Base-by-base conservation (phyloP, 2,329 filamentous ascomycete genomes). In the Didymella sp. region DNA sequence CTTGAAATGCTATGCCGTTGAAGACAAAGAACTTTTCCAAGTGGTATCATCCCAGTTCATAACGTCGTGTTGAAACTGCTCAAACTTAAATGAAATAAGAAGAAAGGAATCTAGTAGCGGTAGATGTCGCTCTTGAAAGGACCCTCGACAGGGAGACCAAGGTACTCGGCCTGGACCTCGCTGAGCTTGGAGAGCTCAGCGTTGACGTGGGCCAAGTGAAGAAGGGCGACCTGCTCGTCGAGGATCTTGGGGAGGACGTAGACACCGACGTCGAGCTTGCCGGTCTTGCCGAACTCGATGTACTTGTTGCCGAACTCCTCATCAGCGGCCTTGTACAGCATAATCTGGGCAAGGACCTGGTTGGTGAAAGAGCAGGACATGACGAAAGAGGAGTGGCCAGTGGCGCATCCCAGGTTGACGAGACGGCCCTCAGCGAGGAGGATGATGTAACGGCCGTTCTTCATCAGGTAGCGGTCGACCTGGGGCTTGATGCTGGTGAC, bases 291-390 rank as follows among this genome's bases (percentile, higher is more conserved):
- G 79, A 96, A 99, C 83, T 97, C 95, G 73, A 93, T 82, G 84
- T 97, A 96, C 87, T 97, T 97, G 82, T 91, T 84, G 81, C 89
- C 87, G 79, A 96, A 99, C 56, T 84, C 89, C 77, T 86, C 86
- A 78, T 98, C 93, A 73, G 89, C 85, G 74, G 88, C 89, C 90
- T 98, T 98, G 90, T 82, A 99, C 76, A 99, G 85, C 85, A 96
- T 89, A 84, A 99, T 98, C 86, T 99, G 95, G 70, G 95, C 95
- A 79, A 99, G 91, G 74, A 98, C 95, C 87, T 99, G 95, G 90
- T 99, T 99, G 87, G 93, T 96, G 90, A 99, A 99, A 66, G 94
- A 98, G 90, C 95, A 99, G 73, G 93, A 97, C 95, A 99, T 98
- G 85, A 99, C 95, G 82, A 99, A 99, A 50, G 94, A 98, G 70